Percentiles rank a stretch among this genome's conserved stretches.
phyloP scores from a whole-genome alignment of 2,329 filamentous ascomycete species.

The Pleomassaria siparia region DNA sequence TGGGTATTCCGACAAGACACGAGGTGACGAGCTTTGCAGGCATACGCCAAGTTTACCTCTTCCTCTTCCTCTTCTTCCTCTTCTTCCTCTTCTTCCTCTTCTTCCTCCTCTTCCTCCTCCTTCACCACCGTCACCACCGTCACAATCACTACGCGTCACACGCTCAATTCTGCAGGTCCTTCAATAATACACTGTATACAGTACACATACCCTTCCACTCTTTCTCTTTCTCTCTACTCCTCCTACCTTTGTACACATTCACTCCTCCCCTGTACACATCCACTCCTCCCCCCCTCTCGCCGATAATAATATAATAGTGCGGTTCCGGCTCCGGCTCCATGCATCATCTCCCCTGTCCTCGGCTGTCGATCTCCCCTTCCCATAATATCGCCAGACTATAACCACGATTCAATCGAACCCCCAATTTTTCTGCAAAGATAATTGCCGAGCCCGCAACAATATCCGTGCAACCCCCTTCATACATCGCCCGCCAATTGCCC shows the following conservation, averaged over 20 bases:
- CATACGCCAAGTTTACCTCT: no score
- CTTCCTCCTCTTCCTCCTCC: no score
- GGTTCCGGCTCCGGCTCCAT: constrained; percentile 7
- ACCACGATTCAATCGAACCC: neutral
- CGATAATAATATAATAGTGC: no score
- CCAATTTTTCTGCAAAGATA: neutral
- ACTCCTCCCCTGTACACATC: neutral
- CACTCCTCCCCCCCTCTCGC: neutral
- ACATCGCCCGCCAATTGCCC: constrained; percentile 7
- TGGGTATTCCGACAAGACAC: no score
- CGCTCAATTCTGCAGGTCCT: no score
- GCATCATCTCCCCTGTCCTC: constrained; percentile 32
- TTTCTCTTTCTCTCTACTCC: neutral
- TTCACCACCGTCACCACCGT: no score
- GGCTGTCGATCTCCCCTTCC: constrained; percentile 16
- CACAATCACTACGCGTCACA: no score
- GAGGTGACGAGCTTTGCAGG: no score
- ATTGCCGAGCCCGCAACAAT: constrained; percentile 2
- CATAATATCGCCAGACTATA: constrained; percentile 15
- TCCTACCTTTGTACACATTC: neutral
- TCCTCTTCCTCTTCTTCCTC: no score
- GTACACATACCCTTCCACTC: no score
- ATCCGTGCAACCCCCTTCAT: constrained; percentile 7
- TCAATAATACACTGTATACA: no score
- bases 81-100: no score